Conservation (phyloP, 73 alveolate genomes). For the Blepharisma stoltei region DNA sequence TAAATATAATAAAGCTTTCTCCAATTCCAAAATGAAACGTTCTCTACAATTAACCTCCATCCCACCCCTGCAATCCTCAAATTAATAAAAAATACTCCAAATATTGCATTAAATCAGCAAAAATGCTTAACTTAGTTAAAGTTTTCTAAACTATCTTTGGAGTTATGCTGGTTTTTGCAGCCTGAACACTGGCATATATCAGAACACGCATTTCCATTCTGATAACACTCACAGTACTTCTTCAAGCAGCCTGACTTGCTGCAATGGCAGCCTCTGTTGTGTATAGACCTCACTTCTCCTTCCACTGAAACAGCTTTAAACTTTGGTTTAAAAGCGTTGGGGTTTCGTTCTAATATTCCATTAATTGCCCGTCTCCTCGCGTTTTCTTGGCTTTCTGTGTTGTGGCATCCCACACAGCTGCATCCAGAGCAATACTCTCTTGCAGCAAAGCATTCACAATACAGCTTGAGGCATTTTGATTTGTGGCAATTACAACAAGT, state of each 20-base stretch:
- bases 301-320: constrained; percentile 14
- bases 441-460: constrained; percentile 66
- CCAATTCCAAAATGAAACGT: too few species aligned
- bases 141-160: background rate
- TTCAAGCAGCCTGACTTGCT: constrained; percentile 38
- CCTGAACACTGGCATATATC: constrained; percentile 59
- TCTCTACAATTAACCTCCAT: too few species aligned
- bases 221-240: constrained; percentile 49
- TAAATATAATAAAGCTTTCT: too few species aligned
- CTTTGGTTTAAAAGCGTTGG: constrained; percentile 65
- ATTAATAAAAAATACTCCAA: too few species aligned
- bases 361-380: constrained; percentile 40
- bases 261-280: constrained; percentile 42
- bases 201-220: constrained; percentile 43
- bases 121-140: too few species aligned
- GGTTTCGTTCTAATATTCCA: constrained; percentile 47
- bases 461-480: constrained; percentile 57
- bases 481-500: constrained; percentile 62
- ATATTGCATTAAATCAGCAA: too few species aligned
- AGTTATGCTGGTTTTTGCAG: background rate
- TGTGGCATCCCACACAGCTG: constrained; percentile 60
- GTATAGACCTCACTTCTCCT: constrained; percentile 18
- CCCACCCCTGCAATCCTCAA: too few species aligned
- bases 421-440: constrained; percentile 54
- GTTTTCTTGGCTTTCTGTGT: constrained; percentile 47